Conservation (phyloP, 306 rosid species). For the Begonia peltatifolia region DNA sequence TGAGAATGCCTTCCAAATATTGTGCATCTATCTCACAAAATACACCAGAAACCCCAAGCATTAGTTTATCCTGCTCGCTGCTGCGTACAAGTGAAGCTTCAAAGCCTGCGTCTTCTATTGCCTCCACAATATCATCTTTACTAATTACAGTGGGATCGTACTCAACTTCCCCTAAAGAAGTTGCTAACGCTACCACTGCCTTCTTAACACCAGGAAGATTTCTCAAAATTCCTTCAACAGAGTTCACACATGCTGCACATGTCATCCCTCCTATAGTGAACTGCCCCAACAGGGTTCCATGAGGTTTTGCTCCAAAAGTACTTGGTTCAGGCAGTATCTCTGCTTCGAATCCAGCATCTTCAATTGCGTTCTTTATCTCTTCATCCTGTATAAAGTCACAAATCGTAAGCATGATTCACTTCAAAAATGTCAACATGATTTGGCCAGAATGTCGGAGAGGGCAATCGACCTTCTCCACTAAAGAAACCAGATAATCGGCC, state of each 20-base stretch:
- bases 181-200: constrained; percentile 90
- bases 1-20: constrained; percentile 37
- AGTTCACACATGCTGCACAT: constrained; percentile 96
- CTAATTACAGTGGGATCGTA: constrained; percentile 53
- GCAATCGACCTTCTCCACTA: no score
- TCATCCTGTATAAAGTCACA: constrained; percentile 37
- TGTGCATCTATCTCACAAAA: constrained; percentile 41
- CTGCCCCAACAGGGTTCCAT: constrained; percentile 63
- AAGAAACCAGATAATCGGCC: no score
- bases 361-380: constrained; percentile 75
- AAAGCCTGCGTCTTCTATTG: constrained; percentile 92
- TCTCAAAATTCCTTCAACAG: constrained; percentile 80
- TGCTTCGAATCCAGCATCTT: constrained; percentile 97
- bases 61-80: constrained; percentile 61
- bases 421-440: no score
- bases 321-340: constrained; percentile 70
- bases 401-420: no score
- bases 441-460: no score
- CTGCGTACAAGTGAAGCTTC: constrained; percentile 58
- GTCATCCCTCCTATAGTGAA: constrained; percentile 95
- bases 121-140: constrained; percentile 77
- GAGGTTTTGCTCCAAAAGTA: constrained; percentile 35
- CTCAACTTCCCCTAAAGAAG: constrained; percentile 87
- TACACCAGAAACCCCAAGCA: constrained; percentile 58
- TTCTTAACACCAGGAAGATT: constrained; percentile 72